Base-by-base conservation (phyloP, 805 yeast genomes). In the Candida nanaspora region DNA sequence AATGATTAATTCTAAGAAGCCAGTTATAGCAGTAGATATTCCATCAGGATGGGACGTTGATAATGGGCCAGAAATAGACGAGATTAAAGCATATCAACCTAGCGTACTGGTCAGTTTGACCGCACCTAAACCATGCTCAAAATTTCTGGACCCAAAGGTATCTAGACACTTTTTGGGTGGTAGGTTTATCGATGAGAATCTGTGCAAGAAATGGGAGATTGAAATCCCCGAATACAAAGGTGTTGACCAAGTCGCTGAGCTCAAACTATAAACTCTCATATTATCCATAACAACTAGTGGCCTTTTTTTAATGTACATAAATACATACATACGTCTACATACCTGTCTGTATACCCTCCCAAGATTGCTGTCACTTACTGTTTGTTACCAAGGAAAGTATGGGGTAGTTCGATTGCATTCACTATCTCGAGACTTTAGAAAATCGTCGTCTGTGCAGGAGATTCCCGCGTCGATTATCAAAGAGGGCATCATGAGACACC, bases 1-100 rank as follows among this genome's bases (percentile, higher is more conserved):
- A 7, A 57, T 84, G 46, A 52, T 65, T 6, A 42, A 53, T 2
- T 37, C 46, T 8, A 69, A 52, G 50, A 43, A 77, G 2, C 91
- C 89, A 1, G 74, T 88, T 2, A 73, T 86, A 0, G 76, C 94
- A 0, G 85, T 93, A 2, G 98, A 93, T 59, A 77, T 91, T 36
- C 98, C 98, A 0, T 84, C 95, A 2, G 96, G 97, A 0, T 93
- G 98, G 98, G 91, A 89, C 55, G 98, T 93, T 10, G 95, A 93
- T 53, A 54, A 71, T 7, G 98, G 98, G 0, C 95, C 93, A 0
- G 62, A 59, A 2, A 60, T 64, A 10, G 62, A 58, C 0, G 53
- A 66, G 15, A 54, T 56, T 7, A 41, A 41, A 9, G 46, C 57
- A 14, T 63, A 61, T 16, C 66, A 66, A 21, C 95, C 97, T 0